A percentile compares a stretch with the other conserved stretches of the same genome.
Conservation (phyloP, 2,329 filamentous ascomycete species). For the Fusarium mangiferae region DNA sequence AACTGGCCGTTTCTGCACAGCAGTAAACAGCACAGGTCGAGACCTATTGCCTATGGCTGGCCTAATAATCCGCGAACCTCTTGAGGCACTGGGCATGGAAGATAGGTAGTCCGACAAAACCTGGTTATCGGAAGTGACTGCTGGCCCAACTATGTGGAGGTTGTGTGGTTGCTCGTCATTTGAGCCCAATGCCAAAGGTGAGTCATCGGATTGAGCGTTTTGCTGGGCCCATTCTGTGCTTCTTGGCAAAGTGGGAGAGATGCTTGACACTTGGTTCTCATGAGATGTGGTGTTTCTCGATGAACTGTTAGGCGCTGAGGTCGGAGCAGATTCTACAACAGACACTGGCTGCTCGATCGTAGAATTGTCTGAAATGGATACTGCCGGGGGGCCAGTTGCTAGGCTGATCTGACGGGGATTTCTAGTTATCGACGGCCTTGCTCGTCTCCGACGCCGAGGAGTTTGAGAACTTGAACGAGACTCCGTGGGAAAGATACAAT, state of each 20-base stretch:
- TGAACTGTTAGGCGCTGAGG: neutral
- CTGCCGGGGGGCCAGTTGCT: neutral
- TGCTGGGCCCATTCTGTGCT: neutral
- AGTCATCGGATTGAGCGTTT: constrained; percentile 30
- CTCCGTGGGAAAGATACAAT: constrained; percentile 63
- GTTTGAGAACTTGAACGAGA: constrained; percentile 40
- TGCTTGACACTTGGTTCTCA: neutral
- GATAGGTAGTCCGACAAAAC: constrained; percentile 68
- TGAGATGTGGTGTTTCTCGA: neutral
- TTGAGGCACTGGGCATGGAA: constrained; percentile 45
- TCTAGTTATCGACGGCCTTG: neutral
- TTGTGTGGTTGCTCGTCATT: constrained; percentile 54
- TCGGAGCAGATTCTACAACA: neutral
- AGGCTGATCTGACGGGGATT: neutral
- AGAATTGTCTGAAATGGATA: neutral
- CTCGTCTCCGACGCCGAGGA: constrained; percentile 21
- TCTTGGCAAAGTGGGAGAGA: neutral
- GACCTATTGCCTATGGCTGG: constrained; percentile 47
- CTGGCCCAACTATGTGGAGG: constrained; percentile 68
- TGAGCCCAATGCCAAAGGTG: constrained; percentile 45
- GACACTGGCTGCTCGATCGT: neutral
- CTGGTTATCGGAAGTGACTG: constrained; percentile 68
- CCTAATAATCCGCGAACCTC: constrained; percentile 46
- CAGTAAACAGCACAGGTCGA: constrained; percentile 58
- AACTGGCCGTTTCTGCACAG: constrained; percentile 58